These are phyloP conservation scores for Acacia melanoxylon DNA, from an alignment of 306 rosid species.

Conservation along the genomic window DNA sequence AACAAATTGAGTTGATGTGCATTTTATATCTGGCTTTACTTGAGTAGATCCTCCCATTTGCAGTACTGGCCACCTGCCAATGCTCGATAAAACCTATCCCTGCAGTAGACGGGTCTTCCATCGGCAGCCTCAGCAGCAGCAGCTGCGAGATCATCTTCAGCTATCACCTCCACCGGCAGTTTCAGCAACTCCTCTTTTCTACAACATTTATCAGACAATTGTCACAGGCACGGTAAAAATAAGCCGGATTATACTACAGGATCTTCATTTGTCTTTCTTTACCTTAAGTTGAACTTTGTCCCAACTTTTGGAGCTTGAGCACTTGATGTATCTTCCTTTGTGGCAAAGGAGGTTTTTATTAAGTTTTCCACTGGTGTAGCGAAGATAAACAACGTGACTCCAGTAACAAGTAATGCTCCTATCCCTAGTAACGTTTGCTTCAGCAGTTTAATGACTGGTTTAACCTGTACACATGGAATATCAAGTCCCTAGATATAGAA, in stretches of 20 bases:
- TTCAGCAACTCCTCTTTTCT: slow-evolving; percentile 92
- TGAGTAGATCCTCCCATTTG: slow-evolving; percentile 90
- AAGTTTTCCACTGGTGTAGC: slow-evolving; percentile 85
- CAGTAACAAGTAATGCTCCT: slow-evolving; percentile 85
- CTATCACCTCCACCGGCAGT: slow-evolving; percentile 72
- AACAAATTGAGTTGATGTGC: slow-evolving; percentile 27
- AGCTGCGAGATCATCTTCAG: slow-evolving; percentile 91
- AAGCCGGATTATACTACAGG: not conserved
- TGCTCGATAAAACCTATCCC: slow-evolving; percentile 92
- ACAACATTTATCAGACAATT: slow-evolving; percentile 29
- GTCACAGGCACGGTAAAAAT: slow-evolving; percentile 17
- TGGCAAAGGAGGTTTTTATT: slow-evolving; percentile 49
- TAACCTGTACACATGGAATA: slow-evolving; percentile 61
- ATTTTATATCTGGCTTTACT: slow-evolving; percentile 39
- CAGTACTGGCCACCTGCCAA: slow-evolving; percentile 98
- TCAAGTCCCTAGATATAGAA: not conserved
- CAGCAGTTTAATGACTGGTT: slow-evolving; percentile 85
- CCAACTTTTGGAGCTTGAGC: slow-evolving; percentile 49
- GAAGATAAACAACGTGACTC: slow-evolving; percentile 73
- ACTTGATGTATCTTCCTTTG: slow-evolving; percentile 46
- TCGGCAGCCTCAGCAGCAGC: slow-evolving; percentile 99
- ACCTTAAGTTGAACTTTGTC: slow-evolving; percentile 71
- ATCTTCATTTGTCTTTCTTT: slow-evolving; percentile 32
- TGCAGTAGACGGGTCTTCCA: slow-evolving; percentile 96
- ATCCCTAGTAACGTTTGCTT: slow-evolving; percentile 95